Evolutionary conservation across 192 early-diverging fungal genomes (phyloP), one percentile per base, ranked within the genome.

Genomic region (Podochytrium sp.): DNA sequence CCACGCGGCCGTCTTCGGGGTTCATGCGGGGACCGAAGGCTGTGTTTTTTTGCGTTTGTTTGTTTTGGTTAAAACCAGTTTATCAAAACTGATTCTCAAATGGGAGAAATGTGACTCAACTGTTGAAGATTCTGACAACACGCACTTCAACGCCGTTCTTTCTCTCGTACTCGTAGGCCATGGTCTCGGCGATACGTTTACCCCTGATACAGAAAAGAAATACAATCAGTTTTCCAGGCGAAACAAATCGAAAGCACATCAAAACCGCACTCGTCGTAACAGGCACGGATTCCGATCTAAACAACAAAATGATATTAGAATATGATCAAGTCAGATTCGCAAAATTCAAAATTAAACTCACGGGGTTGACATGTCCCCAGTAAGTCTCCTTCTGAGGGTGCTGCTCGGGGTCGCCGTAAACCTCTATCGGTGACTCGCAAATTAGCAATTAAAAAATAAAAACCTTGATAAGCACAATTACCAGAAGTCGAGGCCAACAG

Each of bases 311-410:
- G 4, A 50, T 53, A 47, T 35, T 35, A 47, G 16, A 47, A n/a
- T 6, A 40, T 47, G 47, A 65, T 16, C 20, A 37, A 2, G 25
- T 55, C 47, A 69, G 18, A 51, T 5, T 10, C 47, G 55, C 30
- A 55, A 55, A 39, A 55, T 18, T 39, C 40, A 51, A 42, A 47
- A 69, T 38, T 58, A 50, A 50, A 65, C 74, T 61, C 39, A 78
- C 76, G 5, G 77, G 77, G 51, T 78, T 81, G 40, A 81, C 80
- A 73, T 81, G 56, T 1, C 92, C 92, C 93, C 93, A 94, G 68
- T 94, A 94, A 6, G 89, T 87, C 76, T 94, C 93, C 60, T 87
- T 86, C 82, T 94, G 93, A 16, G 93, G 93, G 72, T 93, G 91
- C 76, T 91, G 89, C 73, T 91, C 87, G 10, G 93, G 93, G 80